Evolutionary conservation across 768 basidiomycete genomes (phyloP).

Genomic region (Rhizopogon vesiculosus): DNA sequence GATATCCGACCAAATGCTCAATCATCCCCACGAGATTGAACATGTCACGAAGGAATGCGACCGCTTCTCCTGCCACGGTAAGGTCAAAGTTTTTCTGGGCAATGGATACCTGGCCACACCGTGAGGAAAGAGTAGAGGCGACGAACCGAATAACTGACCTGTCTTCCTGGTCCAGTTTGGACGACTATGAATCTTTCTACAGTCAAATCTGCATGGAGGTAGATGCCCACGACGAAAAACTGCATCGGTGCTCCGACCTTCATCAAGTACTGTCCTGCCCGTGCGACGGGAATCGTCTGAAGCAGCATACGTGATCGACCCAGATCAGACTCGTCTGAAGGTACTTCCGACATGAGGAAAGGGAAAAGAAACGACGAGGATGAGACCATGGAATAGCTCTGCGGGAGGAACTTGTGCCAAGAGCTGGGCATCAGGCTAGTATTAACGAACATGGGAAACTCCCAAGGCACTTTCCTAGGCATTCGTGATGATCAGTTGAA

Average conservation of each 20-base stretch:
- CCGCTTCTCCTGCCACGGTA: not conserved
- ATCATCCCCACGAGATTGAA: no score
- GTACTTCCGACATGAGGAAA: no score
- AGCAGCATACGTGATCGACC: conserved; percentile 10
- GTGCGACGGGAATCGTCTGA: conserved; percentile 3
- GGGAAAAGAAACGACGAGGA: no score
- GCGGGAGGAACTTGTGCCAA: no score
- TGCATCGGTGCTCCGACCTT: no score
- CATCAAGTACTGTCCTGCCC: not conserved
- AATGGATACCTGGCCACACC: conserved; percentile 4
- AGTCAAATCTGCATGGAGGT: conserved; percentile 1
- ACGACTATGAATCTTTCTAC: conserved; percentile 3
- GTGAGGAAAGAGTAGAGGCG: not conserved
- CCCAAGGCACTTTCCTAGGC: no score
- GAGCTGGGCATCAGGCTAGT: no score
- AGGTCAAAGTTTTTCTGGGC: not conserved
- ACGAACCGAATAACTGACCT: not conserved
- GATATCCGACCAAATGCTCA: no score
- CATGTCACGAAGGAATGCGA: not conserved
- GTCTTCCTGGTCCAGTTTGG: not conserved
- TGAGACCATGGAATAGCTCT: no score
- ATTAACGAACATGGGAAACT: no score
- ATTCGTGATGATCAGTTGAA: no score
- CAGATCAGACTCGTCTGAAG: not conserved
- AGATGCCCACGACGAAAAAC: conserved; percentile 12